phyloP scores from a whole-genome alignment of 1,284 basidiomycete genomes.

The Ceratorhiza oryzae-sativae region DNA sequence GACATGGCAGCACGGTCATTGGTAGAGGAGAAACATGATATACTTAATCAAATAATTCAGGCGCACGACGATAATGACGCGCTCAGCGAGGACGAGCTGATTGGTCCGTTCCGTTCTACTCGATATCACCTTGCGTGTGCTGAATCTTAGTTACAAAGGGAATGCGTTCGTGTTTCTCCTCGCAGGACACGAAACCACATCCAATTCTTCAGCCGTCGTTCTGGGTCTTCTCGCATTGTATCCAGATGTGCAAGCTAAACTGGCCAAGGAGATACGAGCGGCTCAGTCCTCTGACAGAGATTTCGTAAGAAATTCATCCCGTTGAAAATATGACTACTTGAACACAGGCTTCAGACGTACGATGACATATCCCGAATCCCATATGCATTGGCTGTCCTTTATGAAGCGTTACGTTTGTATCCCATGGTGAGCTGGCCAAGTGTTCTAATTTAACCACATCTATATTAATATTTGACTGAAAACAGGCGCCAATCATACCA shows the following conservation, averaged over 20 bases:
- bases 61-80: conserved; percentile 56
- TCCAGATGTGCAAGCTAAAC: conserved; percentile 66
- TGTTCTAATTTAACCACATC: conserved; percentile 5
- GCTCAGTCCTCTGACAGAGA: neutral
- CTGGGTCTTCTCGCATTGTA: conserved; percentile 62
- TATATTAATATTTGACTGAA: neutral
- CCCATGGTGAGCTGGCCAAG: conserved; percentile 57
- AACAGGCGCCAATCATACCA: conserved; percentile 57
- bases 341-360: conserved; percentile 54
- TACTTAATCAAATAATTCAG: conserved; percentile 63
- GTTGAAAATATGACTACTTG: conserved; percentile 14
- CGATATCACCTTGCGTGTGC: neutral
- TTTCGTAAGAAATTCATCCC: conserved; percentile 53
- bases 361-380: conserved; percentile 61
- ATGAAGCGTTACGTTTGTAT: conserved; percentile 67
- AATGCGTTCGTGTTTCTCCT: conserved; percentile 66
- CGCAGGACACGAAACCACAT: conserved; percentile 67
- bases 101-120: conserved; percentile 52
- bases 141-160: conserved; percentile 48
- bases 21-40: conserved; percentile 59
- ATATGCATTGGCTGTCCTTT: conserved; percentile 58
- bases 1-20: conserved; percentile 38
- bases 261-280: conserved; percentile 60
- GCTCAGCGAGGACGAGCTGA: conserved; percentile 59
- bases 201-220: conserved; percentile 64